Conservation (phyloP, 768 basidiomycete genomes). For the Thelephora ganbajun region DNA sequence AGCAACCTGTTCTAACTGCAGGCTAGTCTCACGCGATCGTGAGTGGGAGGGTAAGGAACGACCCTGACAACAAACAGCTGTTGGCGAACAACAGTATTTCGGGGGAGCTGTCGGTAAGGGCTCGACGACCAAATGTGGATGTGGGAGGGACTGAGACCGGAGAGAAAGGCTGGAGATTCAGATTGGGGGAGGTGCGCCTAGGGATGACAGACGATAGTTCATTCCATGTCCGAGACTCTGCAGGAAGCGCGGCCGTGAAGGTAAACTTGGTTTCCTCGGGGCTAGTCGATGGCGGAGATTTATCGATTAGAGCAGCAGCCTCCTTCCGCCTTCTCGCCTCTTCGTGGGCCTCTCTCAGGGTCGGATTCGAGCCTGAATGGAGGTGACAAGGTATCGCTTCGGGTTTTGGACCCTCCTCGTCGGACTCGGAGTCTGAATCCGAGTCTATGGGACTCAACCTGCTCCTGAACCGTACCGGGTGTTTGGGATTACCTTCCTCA, state of each 20-base stretch:
- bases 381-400: too few relatives aligned
- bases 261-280: background rate
- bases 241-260: background rate
- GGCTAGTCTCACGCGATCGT: background rate
- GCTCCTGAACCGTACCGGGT: too few relatives aligned
- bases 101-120: background rate
- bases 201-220: too few relatives aligned
- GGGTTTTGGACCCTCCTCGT: background rate
- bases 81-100: conserved; percentile 61
- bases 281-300: background rate
- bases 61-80: conserved; percentile 84
- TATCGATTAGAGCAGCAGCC: background rate
- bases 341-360: background rate
- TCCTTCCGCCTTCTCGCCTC: background rate
- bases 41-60: background rate
- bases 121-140: background rate
- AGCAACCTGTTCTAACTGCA: conserved; percentile 66
- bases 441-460: too few relatives aligned
- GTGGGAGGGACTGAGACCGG: background rate
- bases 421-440: background rate
- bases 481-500: too few relatives aligned
- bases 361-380: background rate
- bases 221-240: too few relatives aligned
- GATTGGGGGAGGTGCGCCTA: background rate
- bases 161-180: background rate